Conservation (phyloP, 305 asterid species). For the Fraxinus latifolia region DNA sequence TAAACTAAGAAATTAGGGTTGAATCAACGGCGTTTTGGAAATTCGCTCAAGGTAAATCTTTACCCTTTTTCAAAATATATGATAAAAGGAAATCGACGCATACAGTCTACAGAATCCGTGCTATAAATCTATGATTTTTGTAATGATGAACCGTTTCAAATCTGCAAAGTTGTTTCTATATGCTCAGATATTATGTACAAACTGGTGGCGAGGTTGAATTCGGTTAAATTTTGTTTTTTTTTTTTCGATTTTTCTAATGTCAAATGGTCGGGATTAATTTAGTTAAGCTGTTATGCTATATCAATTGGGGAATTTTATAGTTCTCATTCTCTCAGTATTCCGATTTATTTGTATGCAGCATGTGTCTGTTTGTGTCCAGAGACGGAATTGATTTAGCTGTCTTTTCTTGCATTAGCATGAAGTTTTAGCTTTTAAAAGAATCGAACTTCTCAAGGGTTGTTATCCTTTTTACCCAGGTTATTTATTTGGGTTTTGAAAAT, state of each 20-base stretch:
- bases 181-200: background rate
- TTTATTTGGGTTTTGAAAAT: background rate
- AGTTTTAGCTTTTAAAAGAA: background rate
- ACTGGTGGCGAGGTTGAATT: background rate
- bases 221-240: background rate
- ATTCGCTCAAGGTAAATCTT: conserved; percentile 10
- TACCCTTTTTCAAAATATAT: background rate
- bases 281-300: background rate
- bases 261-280: background rate
- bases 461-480: background rate
- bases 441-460: background rate
- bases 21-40: background rate
- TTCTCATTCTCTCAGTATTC: background rate
- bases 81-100: background rate
- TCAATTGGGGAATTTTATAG: background rate
- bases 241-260: background rate
- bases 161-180: background rate
- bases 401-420: background rate
- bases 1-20: conserved; percentile 9
- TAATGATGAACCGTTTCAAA: background rate
- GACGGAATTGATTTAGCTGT: background rate
- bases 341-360: background rate
- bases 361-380: background rate
- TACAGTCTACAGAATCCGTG: background rate
- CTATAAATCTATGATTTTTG: background rate